Conservation (phyloP, 495 filamentous ascomycete genomes). For the Cladorrhinum samala region DNA sequence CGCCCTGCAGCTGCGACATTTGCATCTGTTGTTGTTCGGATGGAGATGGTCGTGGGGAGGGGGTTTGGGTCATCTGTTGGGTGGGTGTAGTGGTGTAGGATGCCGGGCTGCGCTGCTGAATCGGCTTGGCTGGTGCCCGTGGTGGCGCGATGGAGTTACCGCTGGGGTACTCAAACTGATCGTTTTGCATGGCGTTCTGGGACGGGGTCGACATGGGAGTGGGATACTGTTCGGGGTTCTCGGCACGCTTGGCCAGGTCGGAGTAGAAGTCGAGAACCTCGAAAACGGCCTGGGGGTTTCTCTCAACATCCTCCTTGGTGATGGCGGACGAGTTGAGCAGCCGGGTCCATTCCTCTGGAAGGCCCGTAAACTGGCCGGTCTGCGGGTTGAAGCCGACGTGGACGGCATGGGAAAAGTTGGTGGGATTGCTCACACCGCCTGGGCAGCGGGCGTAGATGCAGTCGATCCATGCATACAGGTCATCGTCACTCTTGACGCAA, state of each 20-base stretch:
- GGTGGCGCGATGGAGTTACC: conserved; percentile 74
- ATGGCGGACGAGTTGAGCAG: conserved; percentile 91
- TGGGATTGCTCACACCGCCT: conserved; percentile 94
- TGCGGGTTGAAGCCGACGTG: conserved; percentile 96
- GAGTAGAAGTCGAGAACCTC: conserved; percentile 98
- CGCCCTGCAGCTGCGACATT: conserved; percentile 38
- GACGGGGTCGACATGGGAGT: conserved; percentile 63
- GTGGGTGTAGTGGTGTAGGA: conserved; percentile 30
- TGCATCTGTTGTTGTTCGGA: conserved; percentile 38
- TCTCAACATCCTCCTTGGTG: conserved; percentile 94
- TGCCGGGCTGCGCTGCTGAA: conserved; percentile 40
- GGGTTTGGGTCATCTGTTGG: conserved; percentile 20
- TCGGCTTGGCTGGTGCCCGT: conserved; percentile 46
- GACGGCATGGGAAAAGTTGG: conserved; percentile 92
- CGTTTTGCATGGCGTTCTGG: conserved; percentile 49
- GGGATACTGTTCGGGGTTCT: conserved; percentile 73
- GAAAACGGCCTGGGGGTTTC: conserved; percentile 96
- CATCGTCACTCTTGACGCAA: conserved; percentile 87
- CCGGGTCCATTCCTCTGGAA: conserved; percentile 95
- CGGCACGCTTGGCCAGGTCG: conserved; percentile 80
- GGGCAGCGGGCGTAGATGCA: conserved; percentile 93
- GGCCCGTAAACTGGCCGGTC: conserved; percentile 84
- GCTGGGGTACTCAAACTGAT: conserved; percentile 58
- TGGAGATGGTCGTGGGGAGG: conserved; percentile 35
- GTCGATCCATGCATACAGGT: conserved; percentile 98